Percentiles rank a stretch among this genome's conserved stretches.
Evolutionary conservation across 495 filamentous ascomycete species (phyloP).

Genomic region (Copromyces sp.): DNA sequence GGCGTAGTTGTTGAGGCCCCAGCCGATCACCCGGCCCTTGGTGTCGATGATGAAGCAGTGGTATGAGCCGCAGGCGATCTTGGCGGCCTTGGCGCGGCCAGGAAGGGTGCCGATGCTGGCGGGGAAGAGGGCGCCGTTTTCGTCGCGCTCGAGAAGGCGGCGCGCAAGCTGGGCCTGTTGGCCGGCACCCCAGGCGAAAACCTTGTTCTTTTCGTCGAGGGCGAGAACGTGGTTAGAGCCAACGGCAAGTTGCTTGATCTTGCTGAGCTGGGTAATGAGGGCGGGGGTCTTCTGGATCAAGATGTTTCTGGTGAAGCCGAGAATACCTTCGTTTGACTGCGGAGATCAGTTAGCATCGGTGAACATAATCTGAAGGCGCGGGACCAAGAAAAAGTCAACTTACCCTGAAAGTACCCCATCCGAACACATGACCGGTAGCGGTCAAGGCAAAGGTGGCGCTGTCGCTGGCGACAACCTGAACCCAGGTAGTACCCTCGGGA

Average conservation of each 20-base stretch:
- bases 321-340: conserved; percentile 48
- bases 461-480: conserved; percentile 53
- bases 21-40: conserved; percentile 62
- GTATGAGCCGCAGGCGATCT: conserved; percentile 54
- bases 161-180: conserved; percentile 71
- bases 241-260: conserved; percentile 48
- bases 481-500: conserved; percentile 43
- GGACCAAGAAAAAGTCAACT: conserved; percentile 9
- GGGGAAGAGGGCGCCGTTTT: conserved; percentile 50
- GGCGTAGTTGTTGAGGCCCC: conserved; percentile 83
- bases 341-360: conserved; percentile 8
- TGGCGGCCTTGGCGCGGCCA: conserved; percentile 40
- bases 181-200: conserved; percentile 63
- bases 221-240: conserved; percentile 67
- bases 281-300: conserved; percentile 26
- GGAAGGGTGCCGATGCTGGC: conserved; percentile 56
- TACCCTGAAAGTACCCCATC: conserved; percentile 64
- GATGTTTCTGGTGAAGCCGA: conserved; percentile 49
- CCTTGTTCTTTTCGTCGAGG: conserved; percentile 52
- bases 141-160: conserved; percentile 51
- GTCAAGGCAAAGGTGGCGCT: conserved; percentile 56
- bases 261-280: conserved; percentile 41
- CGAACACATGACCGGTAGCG: conserved; percentile 50
- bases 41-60: conserved; percentile 69
- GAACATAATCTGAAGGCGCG: not conserved